phyloP scores from a whole-genome alignment of 495 filamentous ascomycete species.

The Lentithecium fluviatile region DNA sequence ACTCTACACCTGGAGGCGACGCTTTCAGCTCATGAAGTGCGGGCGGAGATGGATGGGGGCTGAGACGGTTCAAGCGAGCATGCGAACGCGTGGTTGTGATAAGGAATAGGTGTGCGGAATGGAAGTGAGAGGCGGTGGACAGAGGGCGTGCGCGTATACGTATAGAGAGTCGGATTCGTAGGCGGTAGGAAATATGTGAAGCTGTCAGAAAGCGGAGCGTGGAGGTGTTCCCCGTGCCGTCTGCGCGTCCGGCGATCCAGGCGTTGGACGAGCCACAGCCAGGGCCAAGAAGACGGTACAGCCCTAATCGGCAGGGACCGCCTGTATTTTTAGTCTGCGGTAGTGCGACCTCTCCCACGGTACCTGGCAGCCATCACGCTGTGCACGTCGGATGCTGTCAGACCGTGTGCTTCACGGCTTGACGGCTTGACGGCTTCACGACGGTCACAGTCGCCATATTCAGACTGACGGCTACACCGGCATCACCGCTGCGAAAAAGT shows the following conservation, averaged over 20 bases:
- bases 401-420: too few relatives aligned
- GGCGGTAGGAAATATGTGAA: background rate
- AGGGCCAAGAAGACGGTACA: background rate
- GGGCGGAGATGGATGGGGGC: constrained; percentile 1
- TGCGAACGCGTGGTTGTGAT: too few relatives aligned
- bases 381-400: background rate
- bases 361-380: too few relatives aligned
- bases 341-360: too few relatives aligned
- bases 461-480: too few relatives aligned
- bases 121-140: background rate
- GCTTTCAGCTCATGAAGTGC: constrained; percentile 24
- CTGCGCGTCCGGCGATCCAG: background rate
- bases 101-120: background rate
- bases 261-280: too few relatives aligned
- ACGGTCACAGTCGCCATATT: too few relatives aligned
- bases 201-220: constrained; percentile 3
- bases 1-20: constrained; percentile 31
- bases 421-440: too few relatives aligned
- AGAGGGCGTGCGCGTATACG: background rate
- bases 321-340: too few relatives aligned
- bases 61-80: background rate
- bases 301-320: constrained; percentile 5
- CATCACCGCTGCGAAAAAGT: too few relatives aligned
- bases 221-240: background rate
- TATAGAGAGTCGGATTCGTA: background rate